Evolutionary conservation across 2,329 filamentous ascomycete genomes (phyloP).

Genomic region (Cercospora canescens): DNA sequence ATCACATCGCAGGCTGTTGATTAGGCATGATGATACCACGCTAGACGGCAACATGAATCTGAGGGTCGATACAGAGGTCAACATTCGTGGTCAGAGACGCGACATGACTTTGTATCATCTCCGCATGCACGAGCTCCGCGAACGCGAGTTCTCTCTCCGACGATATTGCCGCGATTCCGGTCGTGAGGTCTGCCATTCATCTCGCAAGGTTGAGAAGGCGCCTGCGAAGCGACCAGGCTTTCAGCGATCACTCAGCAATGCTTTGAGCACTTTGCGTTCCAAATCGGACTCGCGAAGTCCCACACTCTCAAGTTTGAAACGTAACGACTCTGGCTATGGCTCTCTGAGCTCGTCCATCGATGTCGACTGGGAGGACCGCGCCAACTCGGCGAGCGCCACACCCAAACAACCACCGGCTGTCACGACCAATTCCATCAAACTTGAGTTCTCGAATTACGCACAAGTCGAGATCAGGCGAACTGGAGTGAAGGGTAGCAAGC

Average conservation of each 20-base stretch:
- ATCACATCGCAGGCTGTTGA: conserved; percentile 74
- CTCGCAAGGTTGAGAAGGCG: conserved; percentile 66
- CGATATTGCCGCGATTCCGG: conserved; percentile 92
- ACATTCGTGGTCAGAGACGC: conserved; percentile 52
- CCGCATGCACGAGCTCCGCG: conserved; percentile 87
- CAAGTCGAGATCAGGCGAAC: conserved; percentile 78
- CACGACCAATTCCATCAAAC: conserved; percentile 68
- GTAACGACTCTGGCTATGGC: conserved; percentile 61
- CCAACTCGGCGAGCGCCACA: conserved; percentile 33
- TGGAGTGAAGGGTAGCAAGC: conserved; percentile 66
- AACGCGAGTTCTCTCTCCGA: conserved; percentile 84
- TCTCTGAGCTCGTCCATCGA: conserved; percentile 35
- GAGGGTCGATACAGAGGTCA: conserved; percentile 76
- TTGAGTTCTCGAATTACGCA: conserved; percentile 97
- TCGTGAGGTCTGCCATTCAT: conserved; percentile 85
- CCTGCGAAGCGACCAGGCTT: conserved; percentile 51
- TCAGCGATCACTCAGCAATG: conserved; percentile 61
- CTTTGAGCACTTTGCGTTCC: conserved; percentile 56
- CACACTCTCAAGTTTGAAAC: conserved; percentile 47
- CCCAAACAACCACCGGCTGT: conserved; percentile 10
- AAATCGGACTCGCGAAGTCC: conserved; percentile 53
- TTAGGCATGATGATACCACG: conserved; percentile 88
- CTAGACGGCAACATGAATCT: conserved; percentile 96
- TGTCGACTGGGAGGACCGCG: conserved; percentile 53
- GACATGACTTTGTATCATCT: conserved; percentile 85